Conservation (phyloP, 2,329 filamentous ascomycete genomes). For the Aspergillus hiratsukae region DNA sequence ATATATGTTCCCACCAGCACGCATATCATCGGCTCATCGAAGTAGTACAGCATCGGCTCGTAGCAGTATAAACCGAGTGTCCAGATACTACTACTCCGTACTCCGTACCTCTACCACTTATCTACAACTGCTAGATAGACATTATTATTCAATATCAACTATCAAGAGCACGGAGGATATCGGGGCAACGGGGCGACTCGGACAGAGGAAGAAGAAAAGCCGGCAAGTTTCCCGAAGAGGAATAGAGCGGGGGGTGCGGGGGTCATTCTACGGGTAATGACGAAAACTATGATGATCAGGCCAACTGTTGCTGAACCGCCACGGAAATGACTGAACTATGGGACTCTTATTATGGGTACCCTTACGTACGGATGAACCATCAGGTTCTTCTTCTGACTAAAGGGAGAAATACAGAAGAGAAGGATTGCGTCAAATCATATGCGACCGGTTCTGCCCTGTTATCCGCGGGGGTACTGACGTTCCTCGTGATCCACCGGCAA, state of each 20-base stretch:
- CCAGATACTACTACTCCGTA: neutral
- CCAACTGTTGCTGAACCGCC: neutral
- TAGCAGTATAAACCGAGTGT: neutral
- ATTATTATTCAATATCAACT: too few species aligned
- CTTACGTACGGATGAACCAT: neutral
- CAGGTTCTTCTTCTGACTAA: neutral
- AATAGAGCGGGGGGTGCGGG: slow-evolving; percentile 14
- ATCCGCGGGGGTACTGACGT: slow-evolving; percentile 5
- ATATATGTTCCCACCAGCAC: neutral
- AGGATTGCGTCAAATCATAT: slow-evolving; percentile 1
- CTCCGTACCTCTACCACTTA: too few species aligned
- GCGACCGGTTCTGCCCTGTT: neutral
- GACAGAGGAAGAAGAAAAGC: slow-evolving; percentile 14
- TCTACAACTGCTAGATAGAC: too few species aligned
- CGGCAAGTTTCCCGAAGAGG: slow-evolving; percentile 10
- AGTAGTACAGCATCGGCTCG: neutral
- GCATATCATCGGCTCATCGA: neutral
- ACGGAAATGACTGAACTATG: neutral
- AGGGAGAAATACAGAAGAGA: neutral
- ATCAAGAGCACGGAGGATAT: slow-evolving; percentile 14
- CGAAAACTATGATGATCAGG: slow-evolving; percentile 7
- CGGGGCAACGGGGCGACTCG: slow-evolving; percentile 18
- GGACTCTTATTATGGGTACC: neutral
- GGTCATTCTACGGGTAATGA: slow-evolving; percentile 7
- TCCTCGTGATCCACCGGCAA: slow-evolving; percentile 9